Percentiles rank a stretch among this genome's conserved stretches.
Conservation (phyloP, 495 filamentous ascomycete species). For the Xylaria venustula region DNA sequence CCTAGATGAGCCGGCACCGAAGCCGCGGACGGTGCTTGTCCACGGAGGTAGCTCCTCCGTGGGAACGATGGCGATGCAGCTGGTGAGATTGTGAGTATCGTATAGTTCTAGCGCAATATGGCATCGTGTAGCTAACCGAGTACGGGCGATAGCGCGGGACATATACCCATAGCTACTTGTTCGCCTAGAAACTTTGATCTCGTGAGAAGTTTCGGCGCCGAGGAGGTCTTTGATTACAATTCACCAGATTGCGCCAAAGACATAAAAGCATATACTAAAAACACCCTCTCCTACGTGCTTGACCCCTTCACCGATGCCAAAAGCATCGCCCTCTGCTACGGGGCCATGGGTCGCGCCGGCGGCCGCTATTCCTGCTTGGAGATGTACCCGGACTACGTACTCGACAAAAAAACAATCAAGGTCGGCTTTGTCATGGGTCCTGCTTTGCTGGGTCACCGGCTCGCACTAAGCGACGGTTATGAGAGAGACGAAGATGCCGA, state of each 20-base stretch:
- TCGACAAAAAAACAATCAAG: neutral
- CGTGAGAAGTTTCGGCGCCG: conserved; percentile 1
- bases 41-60: conserved; percentile 8
- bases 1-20: neutral
- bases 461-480: neutral
- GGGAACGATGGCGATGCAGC: conserved; percentile 13
- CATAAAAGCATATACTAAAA: neutral
- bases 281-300: conserved; percentile 3
- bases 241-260: neutral
- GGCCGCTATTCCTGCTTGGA: conserved; percentile 13
- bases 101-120: neutral
- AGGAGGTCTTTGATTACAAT: neutral
- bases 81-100: conserved; percentile 10
- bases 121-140: neutral
- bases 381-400: neutral
- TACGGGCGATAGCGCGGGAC: neutral
- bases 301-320: conserved; percentile 8
- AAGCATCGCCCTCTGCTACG: neutral
- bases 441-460: neutral
- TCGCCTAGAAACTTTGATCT: neutral
- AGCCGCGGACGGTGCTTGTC: conserved; percentile 1
- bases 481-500: neutral
- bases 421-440: conserved; percentile 8
- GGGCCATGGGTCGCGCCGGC: conserved; percentile 11
- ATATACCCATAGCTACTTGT: conserved; percentile 7